phyloP scores from a whole-genome alignment of 768 basidiomycete species.

The Butyriboletus loyo region DNA sequence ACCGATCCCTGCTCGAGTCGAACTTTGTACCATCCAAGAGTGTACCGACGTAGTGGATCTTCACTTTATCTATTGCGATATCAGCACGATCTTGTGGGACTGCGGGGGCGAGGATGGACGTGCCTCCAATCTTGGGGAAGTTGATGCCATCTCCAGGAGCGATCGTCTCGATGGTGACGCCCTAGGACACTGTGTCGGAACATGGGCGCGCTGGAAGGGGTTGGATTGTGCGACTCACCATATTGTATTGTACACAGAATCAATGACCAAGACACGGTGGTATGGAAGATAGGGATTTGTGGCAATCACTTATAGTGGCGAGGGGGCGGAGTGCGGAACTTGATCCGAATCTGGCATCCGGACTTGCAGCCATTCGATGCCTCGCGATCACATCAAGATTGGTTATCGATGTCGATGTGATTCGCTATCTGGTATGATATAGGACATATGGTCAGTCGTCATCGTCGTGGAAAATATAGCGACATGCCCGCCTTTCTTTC shows the following conservation, averaged over 20 bases:
- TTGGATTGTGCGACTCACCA: conserved; percentile 22
- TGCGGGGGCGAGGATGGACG: conserved; percentile 28
- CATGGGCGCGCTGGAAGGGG: neutral
- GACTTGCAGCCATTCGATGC: conserved; percentile 2
- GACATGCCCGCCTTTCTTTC: neutral
- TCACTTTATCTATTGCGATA: conserved; percentile 55
- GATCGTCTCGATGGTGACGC: conserved; percentile 63
- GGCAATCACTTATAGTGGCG: conserved; percentile 41
- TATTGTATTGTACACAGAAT: conserved; percentile 31
- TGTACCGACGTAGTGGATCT: conserved; percentile 79
- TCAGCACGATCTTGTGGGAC: conserved; percentile 19
- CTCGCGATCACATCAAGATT: conserved; percentile 17
- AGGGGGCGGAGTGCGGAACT: conserved; percentile 68
- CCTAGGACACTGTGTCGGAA: conserved; percentile 39
- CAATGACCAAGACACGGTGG: conserved; percentile 28
- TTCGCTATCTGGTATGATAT: conserved; percentile 1
- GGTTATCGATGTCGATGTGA: conserved; percentile 31
- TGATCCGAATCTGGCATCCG: conserved; percentile 55
- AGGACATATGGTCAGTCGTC: conserved; percentile 13
- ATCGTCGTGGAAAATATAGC: conserved; percentile 4
- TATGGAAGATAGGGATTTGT: conserved; percentile 21
- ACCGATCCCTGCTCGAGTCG: conserved; percentile 80
- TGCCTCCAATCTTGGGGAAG: conserved; percentile 73
- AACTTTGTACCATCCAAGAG: conserved; percentile 60
- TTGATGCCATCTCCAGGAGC: conserved; percentile 56